phyloP scores from a whole-genome alignment of 2,329 filamentous ascomycete genomes.

The Endoconidiophora laricicola region DNA sequence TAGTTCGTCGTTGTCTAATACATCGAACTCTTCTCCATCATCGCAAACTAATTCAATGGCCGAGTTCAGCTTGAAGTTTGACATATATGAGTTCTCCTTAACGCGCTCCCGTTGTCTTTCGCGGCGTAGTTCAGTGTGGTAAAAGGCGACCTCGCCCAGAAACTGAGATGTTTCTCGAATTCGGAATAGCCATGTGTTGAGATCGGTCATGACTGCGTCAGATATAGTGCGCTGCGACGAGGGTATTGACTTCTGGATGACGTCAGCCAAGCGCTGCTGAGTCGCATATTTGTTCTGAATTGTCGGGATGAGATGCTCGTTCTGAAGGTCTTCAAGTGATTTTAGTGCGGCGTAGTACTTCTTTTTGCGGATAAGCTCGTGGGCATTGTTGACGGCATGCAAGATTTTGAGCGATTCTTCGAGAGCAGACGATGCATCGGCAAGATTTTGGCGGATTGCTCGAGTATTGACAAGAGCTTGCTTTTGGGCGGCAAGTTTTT shows the following conservation, averaged over 20 bases:
- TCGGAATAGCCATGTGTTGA: constrained; percentile 91
- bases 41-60: constrained; percentile 91
- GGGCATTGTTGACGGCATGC: constrained; percentile 81
- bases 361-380: constrained; percentile 80
- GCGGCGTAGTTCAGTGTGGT: constrained; percentile 79
- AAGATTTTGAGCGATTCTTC: constrained; percentile 86
- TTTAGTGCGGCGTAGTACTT: constrained; percentile 91
- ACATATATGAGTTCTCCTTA: constrained; percentile 57
- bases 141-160: constrained; percentile 88
- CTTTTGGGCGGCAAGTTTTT: constrained; percentile 88
- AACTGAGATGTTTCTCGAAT: constrained; percentile 95
- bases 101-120: constrained; percentile 68
- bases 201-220: constrained; percentile 88
- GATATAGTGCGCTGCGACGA: constrained; percentile 84
- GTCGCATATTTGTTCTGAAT: constrained; percentile 73
- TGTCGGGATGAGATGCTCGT: constrained; percentile 66
- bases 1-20: constrained; percentile 86
- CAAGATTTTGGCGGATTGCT: constrained; percentile 84
- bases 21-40: constrained; percentile 87
- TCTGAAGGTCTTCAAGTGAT: constrained; percentile 86
- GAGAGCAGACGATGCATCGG: constrained; percentile 75
- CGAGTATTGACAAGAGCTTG: constrained; percentile 84
- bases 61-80: constrained; percentile 82
- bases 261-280: constrained; percentile 83
- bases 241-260: constrained; percentile 92